Evolutionary conservation across 371 early-diverging fungal genomes (phyloP).

Genomic region (Phascolomyces articulosus): DNA sequence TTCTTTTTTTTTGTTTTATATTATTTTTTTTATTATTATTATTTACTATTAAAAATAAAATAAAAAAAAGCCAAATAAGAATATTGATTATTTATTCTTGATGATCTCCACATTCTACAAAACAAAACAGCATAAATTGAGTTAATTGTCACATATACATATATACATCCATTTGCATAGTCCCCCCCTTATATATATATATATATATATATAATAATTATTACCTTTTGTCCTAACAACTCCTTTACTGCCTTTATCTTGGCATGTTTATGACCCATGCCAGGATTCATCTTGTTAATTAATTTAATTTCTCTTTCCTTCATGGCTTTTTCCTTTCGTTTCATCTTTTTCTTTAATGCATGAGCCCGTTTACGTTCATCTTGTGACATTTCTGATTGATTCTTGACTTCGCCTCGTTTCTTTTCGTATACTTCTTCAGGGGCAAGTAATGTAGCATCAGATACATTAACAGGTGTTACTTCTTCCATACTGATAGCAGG

Average conservation of each 20-base stretch:
- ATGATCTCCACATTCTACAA: conserved; percentile 58
- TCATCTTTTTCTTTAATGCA: conserved; percentile 66
- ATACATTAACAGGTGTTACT: conserved; percentile 87
- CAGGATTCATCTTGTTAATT: conserved; percentile 56
- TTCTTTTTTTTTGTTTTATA: conserved; percentile 12
- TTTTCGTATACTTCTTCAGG: conserved; percentile 92
- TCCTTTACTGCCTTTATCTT: conserved; percentile 73
- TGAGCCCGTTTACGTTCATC: conserved; percentile 74
- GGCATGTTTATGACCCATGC: conserved; percentile 55
- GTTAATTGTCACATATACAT: too few relatives aligned
- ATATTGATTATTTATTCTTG: conserved; percentile 45
- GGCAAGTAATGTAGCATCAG: conserved; percentile 82
- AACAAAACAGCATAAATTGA: background rate
- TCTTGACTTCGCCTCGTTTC: conserved; percentile 62
- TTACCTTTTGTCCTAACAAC: conserved; percentile 64
- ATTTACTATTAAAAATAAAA: too few relatives aligned
- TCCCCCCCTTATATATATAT: background rate
- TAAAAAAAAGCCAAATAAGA: background rate
- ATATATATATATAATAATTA: background rate
- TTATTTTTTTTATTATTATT: background rate
- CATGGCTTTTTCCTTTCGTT: conserved; percentile 59
- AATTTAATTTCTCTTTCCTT: conserved; percentile 59
- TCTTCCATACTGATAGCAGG: conserved; percentile 96
- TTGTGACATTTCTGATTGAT: conserved; percentile 74
- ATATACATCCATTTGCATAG: too few relatives aligned